These are phyloP conservation scores for Colletotrichum magnum DNA, from an alignment of 2,329 filamentous ascomycete species.

Conservation along the genomic window DNA sequence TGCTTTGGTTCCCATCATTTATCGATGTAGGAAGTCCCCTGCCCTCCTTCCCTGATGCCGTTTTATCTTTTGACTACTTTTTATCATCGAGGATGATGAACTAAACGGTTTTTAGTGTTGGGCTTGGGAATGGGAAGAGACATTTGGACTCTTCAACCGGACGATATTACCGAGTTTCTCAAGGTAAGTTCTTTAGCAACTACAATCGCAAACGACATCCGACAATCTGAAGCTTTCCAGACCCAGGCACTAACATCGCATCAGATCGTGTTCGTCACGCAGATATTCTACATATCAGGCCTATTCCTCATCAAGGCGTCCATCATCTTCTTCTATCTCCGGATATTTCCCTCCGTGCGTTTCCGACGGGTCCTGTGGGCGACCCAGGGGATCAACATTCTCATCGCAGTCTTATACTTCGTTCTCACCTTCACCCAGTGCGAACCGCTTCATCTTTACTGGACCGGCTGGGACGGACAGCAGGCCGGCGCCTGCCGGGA, in stretches of 20 bases:
- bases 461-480: conserved; percentile 51
- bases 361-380: conserved; percentile 44
- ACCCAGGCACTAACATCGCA: background rate
- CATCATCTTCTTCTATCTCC: conserved; percentile 48
- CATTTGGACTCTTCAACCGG: conserved; percentile 16
- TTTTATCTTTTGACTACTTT: no score
- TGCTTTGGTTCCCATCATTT: background rate
- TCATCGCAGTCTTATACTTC: conserved; percentile 46
- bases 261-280: conserved; percentile 3
- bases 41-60: background rate
- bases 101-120: background rate
- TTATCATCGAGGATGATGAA: background rate
- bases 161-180: conserved; percentile 19
- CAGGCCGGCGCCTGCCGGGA: conserved; percentile 45
- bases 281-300: conserved; percentile 7
- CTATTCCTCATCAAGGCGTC: conserved; percentile 44
- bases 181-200: background rate
- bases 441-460: conserved; percentile 51
- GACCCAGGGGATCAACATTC: conserved; percentile 43
- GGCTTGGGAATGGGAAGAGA: conserved; percentile 13
- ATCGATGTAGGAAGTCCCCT: background rate
- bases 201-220: no score
- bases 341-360: conserved; percentile 43
- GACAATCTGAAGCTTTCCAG: no score
- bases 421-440: conserved; percentile 49